Conservation (phyloP, 768 basidiomycete genomes). For the Naganishia friedmannii region DNA sequence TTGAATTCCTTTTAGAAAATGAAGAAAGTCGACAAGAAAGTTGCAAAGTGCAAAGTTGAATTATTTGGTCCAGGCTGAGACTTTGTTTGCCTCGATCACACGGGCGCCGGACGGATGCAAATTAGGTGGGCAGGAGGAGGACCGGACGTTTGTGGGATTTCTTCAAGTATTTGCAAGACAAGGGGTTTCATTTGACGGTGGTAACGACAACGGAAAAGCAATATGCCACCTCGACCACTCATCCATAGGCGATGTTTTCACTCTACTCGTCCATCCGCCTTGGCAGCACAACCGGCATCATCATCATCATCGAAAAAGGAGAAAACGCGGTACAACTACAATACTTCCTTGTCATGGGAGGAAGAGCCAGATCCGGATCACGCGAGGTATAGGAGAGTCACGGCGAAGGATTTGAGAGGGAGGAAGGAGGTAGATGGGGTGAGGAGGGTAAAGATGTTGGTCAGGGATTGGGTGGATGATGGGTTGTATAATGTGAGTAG, state of each 20-base stretch:
- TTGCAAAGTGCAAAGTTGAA: too few species aligned
- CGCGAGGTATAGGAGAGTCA: conserved; percentile 45
- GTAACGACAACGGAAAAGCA: too few species aligned
- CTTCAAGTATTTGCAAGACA: too few species aligned
- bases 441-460: conserved; percentile 79
- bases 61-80: too few species aligned
- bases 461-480: conserved; percentile 94
- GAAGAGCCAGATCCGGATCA: conserved; percentile 49
- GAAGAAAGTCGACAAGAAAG: too few species aligned
- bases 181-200: too few species aligned
- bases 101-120: not conserved
- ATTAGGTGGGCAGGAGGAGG: not conserved
- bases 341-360: conserved; percentile 44
- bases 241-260: not conserved
- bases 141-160: not conserved
- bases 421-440: conserved; percentile 60
- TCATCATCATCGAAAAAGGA: conserved; percentile 3
- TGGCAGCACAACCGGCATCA: not conserved
- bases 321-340: conserved; percentile 44
- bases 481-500: conserved; percentile 77
- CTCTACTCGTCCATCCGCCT: not conserved
- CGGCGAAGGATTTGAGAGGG: conserved; percentile 41
- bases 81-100: not conserved
- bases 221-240: not conserved
- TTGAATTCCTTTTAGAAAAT: too few species aligned